Conservation (phyloP, 2,329 filamentous ascomycete genomes). For the Tolypocladium inflatum region DNA sequence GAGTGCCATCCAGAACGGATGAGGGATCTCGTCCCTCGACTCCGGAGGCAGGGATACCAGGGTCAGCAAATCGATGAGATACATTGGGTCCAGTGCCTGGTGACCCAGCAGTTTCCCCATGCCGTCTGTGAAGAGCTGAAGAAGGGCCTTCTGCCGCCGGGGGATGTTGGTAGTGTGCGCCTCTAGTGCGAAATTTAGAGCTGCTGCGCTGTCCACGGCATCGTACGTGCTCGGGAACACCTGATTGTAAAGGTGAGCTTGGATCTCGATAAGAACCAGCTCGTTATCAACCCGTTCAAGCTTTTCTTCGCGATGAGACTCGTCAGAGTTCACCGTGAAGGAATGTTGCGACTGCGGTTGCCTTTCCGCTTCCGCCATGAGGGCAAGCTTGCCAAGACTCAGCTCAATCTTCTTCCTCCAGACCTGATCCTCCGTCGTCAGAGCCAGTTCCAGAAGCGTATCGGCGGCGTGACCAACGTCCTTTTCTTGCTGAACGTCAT, state of each 20-base stretch:
- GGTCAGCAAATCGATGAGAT: slow-evolving; percentile 68
- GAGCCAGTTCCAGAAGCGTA: slow-evolving; percentile 60
- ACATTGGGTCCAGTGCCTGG: slow-evolving; percentile 56
- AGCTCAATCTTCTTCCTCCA: slow-evolving; percentile 94
- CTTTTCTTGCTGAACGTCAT: slow-evolving; percentile 70
- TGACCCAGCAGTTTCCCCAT: slow-evolving; percentile 63
- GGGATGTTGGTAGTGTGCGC: slow-evolving; percentile 48
- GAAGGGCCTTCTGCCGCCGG: slow-evolving; percentile 55
- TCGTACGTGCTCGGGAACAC: slow-evolving; percentile 57
- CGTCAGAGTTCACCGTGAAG: slow-evolving; percentile 27
- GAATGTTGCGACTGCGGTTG: slow-evolving; percentile 13
- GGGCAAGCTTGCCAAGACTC: slow-evolving; percentile 75
- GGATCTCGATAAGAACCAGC: slow-evolving; percentile 64
- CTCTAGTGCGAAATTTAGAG: slow-evolving; percentile 65
- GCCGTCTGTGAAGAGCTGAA: slow-evolving; percentile 59
- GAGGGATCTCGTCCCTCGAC: slow-evolving; percentile 42
- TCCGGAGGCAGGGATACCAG: slow-evolving; percentile 47
- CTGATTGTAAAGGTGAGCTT: slow-evolving; percentile 66
- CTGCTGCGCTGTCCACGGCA: slow-evolving; percentile 73
- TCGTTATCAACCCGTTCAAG: slow-evolving; percentile 50
- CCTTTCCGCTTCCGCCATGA: slow-evolving; percentile 51
- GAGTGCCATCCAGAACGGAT: slow-evolving; percentile 70
- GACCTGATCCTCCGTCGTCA: slow-evolving; percentile 63
- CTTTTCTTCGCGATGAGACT: slow-evolving; percentile 28
- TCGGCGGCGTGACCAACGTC: slow-evolving; percentile 66